Base-by-base conservation (phyloP, 164 flowering plant species). In the Buxus sempervirens region DNA sequence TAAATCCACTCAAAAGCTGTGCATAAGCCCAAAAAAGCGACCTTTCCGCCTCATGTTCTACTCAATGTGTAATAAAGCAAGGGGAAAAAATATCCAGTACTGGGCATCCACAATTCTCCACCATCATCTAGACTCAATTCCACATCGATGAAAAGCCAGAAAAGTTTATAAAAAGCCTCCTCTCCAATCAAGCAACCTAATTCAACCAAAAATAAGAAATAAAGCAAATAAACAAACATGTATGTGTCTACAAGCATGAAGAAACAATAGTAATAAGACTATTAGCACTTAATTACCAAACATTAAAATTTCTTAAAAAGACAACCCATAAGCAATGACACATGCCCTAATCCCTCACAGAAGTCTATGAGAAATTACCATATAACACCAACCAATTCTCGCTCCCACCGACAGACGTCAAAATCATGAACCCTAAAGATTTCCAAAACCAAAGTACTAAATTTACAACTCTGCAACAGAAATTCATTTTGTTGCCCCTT, bases 1-100 rank as follows among this genome's bases (percentile, higher is more conserved):
- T 18, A 19, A 51, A 58, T 21, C 59, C 51, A 59, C 63, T 58
- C 70, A 70, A 48, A 32, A 54, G 45, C 24, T 20, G 48, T 55
- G 21, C 16, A 18, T 65, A 48, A 56, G 63, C n/a, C 66, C 7
- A 16, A 36, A 60, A 64, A 70, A 24, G 14, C 61, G 16, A 65
- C 59, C 65, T 65, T 58, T 25, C 54, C 28, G 45, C 55, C 22
- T 58, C 55, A 25, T 67, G 8, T n/a, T 56, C 16, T 21, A 15
- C 18, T 49, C 9, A 19, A 45, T n/a, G 28, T n/a, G 42, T 51
- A 24, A 4, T 10, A 45, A 19, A 55, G n/a, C 15, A 45, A 15
- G 16, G 12, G 51, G 1, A 4, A 45, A 5, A 10, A 45, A 45
- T 45, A 10, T 4, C 51, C 18, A 5, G 51, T 45, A 10, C 12